Evolutionary conservation across 2,329 filamentous ascomycete genomes (phyloP), one percentile per base, ranked within the genome.

Genomic region (Aspergillus latus): DNA sequence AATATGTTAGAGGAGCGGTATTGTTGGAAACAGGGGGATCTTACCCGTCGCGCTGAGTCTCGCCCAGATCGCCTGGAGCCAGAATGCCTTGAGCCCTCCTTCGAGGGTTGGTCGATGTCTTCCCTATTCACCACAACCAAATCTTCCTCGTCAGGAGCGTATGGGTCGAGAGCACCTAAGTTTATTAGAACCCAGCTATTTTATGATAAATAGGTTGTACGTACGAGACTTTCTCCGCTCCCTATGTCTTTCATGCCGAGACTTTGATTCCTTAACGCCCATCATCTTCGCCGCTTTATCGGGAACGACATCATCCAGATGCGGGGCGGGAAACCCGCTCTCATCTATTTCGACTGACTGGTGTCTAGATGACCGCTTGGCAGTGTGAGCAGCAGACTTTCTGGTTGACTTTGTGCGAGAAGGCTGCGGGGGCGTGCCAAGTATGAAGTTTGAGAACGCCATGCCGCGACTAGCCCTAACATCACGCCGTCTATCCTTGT

Each of bases 221-320:
- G 59, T 69, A 74, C 73, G 62, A 54, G 69, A 66, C 62, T 66
- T 74, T 52, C 78, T 84, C 54, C 82, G 81, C 69, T 82, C 77
- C 66, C 82, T 79, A 61, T 77, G 77, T 49, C 77, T 78, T 10
- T 78, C 77, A 43, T 64, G 67, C 40, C 62, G 67, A 5, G 76
- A 78, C 63, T 78, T 80, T 29, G 77, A 70, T 55, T 72, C 74
- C 59, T 72, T 78, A 58, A 84, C 74, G 63, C 77, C 92, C 84
- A 94, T 84, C 51, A 93, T 74, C 72, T 87, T 92, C 32, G 90
- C 89, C 29, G 90, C 90, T 73, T 95, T 96, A 45, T 85, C 82
- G 5, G 87, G 82, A 68, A 91, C 82, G 2, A 81, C 76, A 32
- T 88, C 84, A 30, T 92, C 90, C 2, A 88, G 85, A 7, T 89